Evolutionary conservation across 352 stramenopile species (phyloP).

Genomic region (Pythium phragmitis): DNA sequence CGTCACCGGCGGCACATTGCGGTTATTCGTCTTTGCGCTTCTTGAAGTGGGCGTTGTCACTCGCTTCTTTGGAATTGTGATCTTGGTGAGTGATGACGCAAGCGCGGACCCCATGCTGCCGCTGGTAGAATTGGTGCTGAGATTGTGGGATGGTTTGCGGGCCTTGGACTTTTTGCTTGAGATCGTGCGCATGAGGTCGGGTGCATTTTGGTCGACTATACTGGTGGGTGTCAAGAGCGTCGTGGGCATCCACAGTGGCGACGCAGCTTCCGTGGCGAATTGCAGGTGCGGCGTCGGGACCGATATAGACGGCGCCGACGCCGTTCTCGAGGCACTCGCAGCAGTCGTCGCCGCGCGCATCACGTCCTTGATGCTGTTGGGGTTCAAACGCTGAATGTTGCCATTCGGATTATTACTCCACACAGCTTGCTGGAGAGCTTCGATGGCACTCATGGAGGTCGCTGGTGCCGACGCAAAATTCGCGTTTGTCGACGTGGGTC

Average conservation of each 20-base stretch:
- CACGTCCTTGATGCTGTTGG: slow-evolving; percentile 24
- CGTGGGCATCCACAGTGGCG: slow-evolving; percentile 8
- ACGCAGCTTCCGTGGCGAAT: slow-evolving; percentile 6
- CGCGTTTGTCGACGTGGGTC: neutral
- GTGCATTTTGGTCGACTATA: neutral
- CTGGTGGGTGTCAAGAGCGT: slow-evolving; percentile 21
- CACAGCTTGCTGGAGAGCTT: slow-evolving; percentile 29
- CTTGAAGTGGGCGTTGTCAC: neutral
- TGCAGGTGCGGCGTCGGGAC: slow-evolving; percentile 4
- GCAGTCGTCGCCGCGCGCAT: slow-evolving; percentile 16
- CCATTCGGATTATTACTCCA: slow-evolving; percentile 25
- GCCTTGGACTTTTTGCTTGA: slow-evolving; percentile 27
- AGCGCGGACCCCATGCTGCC: slow-evolving; percentile 3
- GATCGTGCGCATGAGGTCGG: slow-evolving; percentile 24
- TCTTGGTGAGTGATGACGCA: neutral
- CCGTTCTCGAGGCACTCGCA: slow-evolving; percentile 11
- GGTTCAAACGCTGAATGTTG: slow-evolving; percentile 19
- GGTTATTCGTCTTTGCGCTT: neutral
- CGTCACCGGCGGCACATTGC: neutral
- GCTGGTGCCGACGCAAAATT: neutral
- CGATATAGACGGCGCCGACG: slow-evolving; percentile 5
- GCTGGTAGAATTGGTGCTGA: neutral
- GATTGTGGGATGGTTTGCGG: slow-evolving; percentile 10
- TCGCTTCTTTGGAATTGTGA: neutral
- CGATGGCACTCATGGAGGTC: slow-evolving; percentile 24